These are phyloP conservation scores for Saccharomyces hybrid DNA, from an alignment of 1,139 yeast genomes.

Conservation along the genomic window DNA sequence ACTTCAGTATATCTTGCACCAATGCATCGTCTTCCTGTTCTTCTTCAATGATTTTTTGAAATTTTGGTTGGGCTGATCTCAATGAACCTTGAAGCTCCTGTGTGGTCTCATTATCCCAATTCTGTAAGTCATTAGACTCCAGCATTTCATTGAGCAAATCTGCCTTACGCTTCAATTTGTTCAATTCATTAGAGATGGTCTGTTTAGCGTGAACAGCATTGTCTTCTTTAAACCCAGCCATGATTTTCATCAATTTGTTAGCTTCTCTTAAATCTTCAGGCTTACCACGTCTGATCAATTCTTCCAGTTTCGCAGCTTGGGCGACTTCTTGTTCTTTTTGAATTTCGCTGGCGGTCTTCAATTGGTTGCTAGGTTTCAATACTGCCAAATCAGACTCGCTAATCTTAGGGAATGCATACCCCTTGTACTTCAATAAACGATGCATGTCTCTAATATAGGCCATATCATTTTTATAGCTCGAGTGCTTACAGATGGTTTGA, in stretches of 20 bases:
- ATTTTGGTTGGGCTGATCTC: conserved; percentile 75
- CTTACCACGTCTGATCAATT: conserved; percentile 84
- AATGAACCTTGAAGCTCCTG: conserved; percentile 67
- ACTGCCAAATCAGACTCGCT: conserved; percentile 87
- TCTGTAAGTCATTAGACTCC: conserved; percentile 43
- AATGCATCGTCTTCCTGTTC: conserved; percentile 60
- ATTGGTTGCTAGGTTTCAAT: conserved; percentile 73
- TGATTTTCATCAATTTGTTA: conserved; percentile 85
- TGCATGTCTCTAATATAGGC: conserved; percentile 94
- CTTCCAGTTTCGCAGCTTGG: conserved; percentile 89
- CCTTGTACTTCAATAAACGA: conserved; percentile 71
- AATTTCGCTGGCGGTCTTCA: conserved; percentile 79
- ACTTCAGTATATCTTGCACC: conserved; percentile 51
- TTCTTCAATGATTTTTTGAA: conserved; percentile 69
- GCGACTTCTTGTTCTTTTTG: conserved; percentile 86
- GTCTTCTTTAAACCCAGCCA: conserved; percentile 94
- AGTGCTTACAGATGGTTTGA: conserved; percentile 83
- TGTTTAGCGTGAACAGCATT: conserved; percentile 54
- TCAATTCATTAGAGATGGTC: conserved; percentile 73
- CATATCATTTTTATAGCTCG: conserved; percentile 81
- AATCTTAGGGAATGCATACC: conserved; percentile 85
- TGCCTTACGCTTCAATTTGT: conserved; percentile 75
- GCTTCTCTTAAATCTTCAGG: conserved; percentile 94
- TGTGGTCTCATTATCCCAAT: conserved; percentile 57
- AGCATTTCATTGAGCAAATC: conserved; percentile 85